Evolutionary conservation across 805 yeast genomes (phyloP), one percentile per base, ranked within the genome.

Genomic region (Ogataea zsoltii): DNA sequence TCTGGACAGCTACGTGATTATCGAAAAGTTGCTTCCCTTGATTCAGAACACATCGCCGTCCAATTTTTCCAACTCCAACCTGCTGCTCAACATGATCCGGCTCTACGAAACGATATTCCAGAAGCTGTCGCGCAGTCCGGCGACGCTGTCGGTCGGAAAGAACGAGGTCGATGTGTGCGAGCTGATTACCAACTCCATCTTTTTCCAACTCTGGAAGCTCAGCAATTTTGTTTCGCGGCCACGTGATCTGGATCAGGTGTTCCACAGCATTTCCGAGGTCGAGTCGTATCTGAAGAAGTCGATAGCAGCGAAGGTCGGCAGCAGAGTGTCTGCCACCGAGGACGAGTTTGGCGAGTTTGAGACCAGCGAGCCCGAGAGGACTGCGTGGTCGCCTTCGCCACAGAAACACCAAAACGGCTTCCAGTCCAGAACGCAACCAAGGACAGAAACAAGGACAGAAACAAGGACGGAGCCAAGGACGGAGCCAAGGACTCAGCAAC

Each of bases 1-100:
- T 5, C 73, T 90, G 42, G 96, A 91, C 55, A 81, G 80, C 53
- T 76, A 79, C 42, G 78, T 86, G 2, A 78, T 90, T 28, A 73
- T 75, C 29, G 97, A 92, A 39, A 88, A 85, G 44, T 70, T 94
- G 31, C 66, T 94, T n/a, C 97, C 97, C 0, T 67, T 92, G 17
- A 70, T 92, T 46, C 64, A 63, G 40, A 64, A 61, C 17, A 67
- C 72, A 1, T 65, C 68, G 3, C 47, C 59, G 3, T 53, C 64
- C 10, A 66, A 58, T 46, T 62, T 65, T 44, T 60, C 56, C 36
- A 63, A 65, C 42, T 40, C 62, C 9, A 57, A 57, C 16, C 54
- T 67, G 38, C 48, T 68, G 18, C 37, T 56, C 35, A 63, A 64
- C 48, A 50, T 62, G 53, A 45, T 68, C 12, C 30, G 48, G 28